These are phyloP conservation scores for Ascochyta koolunga DNA, from an alignment of 2,329 filamentous ascomycete species.

Conservation along the genomic window DNA sequence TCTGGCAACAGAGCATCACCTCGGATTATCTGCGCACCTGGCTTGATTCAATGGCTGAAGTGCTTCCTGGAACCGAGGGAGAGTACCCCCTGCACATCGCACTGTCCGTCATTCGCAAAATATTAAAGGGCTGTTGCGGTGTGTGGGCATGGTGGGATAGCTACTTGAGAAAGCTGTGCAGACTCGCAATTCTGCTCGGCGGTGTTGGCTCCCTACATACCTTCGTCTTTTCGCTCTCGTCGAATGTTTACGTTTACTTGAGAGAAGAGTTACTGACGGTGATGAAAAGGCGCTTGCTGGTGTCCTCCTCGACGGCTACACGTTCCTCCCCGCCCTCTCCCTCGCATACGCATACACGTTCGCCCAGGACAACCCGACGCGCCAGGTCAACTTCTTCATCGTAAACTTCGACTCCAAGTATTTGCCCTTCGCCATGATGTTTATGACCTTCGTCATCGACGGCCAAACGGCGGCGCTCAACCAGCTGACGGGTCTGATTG, in stretches of 20 bases:
- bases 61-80: constrained; percentile 63
- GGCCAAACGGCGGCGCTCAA: constrained; percentile 64
- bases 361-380: constrained; percentile 81
- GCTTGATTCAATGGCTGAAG: constrained; percentile 55
- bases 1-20: constrained; percentile 49
- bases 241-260: constrained; percentile 11
- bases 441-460: constrained; percentile 72
- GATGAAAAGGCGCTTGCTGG: constrained; percentile 59
- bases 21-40: constrained; percentile 65
- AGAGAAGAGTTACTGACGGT: constrained; percentile 37
- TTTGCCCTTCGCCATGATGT: constrained; percentile 80
- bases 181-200: constrained; percentile 61
- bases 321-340: constrained; percentile 67
- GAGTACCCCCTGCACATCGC: constrained; percentile 59
- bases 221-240: constrained; percentile 20
- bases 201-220: constrained; percentile 71
- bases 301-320: constrained; percentile 57
- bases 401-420: constrained; percentile 82
- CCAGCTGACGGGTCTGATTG: constrained; percentile 78
- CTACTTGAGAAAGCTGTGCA: constrained; percentile 60
- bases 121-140: constrained; percentile 51
- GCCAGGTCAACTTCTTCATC: constrained; percentile 79
- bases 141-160: constrained; percentile 60
- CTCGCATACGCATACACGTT: constrained; percentile 84
- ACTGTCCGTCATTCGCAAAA: constrained; percentile 59